Evolutionary conservation across 2,329 filamentous ascomycete species (phyloP).

Genomic region (Zymoseptoria ardabiliae): DNA sequence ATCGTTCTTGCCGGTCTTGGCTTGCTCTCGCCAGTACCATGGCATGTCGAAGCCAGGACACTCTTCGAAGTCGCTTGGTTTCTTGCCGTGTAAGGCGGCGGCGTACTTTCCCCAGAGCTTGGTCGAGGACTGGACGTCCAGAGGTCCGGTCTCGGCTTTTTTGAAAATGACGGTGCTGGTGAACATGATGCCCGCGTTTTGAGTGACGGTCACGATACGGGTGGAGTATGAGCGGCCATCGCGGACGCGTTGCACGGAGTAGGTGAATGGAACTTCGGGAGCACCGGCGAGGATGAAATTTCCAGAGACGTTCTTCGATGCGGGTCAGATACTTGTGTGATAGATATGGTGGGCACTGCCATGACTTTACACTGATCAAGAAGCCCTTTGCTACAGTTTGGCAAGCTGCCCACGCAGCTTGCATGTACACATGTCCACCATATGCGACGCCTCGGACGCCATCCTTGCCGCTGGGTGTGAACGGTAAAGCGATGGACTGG

Average conservation of each 20-base stretch:
- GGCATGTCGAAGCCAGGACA: conserved; percentile 26
- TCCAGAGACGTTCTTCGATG: conserved; percentile 43
- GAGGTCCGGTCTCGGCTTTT: conserved; percentile 28
- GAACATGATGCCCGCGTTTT: conserved; percentile 41
- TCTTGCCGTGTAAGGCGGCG: conserved; percentile 25
- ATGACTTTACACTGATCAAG: conserved; percentile 39
- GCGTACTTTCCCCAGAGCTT: conserved; percentile 28
- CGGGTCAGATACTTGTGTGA: conserved; percentile 3
- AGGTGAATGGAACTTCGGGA: conserved; percentile 39
- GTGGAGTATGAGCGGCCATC: conserved; percentile 46
- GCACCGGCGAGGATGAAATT: conserved; percentile 43
- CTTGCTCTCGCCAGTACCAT: conserved; percentile 25
- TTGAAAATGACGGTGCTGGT: conserved; percentile 46
- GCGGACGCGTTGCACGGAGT: conserved; percentile 42
- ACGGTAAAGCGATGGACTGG: conserved; percentile 32
- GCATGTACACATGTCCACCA: conserved; percentile 49
- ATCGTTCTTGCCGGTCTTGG: conserved; percentile 26
- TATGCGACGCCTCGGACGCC: conserved; percentile 34
- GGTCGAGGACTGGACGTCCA: conserved; percentile 25
- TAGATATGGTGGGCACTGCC: not conserved
- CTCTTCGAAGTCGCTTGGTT: conserved; percentile 20
- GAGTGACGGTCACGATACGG: conserved; percentile 43
- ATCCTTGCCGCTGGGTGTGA: conserved; percentile 26
- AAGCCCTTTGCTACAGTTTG: conserved; percentile 44
- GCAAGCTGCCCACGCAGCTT: conserved; percentile 48